Percentiles rank a stretch among this genome's conserved stretches.
phyloP scores from a whole-genome alignment of 139 green algal genomes.

The Nannochloris sp. region DNA sequence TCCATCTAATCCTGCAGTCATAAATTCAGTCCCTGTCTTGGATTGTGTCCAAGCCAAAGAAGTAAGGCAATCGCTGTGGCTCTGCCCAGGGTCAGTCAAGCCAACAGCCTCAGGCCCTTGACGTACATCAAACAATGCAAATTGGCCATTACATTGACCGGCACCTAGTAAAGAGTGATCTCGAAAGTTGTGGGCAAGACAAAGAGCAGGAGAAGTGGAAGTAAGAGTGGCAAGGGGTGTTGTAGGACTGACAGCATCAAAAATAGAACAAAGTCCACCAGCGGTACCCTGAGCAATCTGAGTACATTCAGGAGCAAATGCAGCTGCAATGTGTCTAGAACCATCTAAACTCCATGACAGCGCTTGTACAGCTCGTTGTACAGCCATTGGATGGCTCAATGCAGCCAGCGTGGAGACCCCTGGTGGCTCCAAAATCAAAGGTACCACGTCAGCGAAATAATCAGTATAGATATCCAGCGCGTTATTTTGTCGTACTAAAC shows the following conservation, averaged over 20 bases:
- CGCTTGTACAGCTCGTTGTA: slow-evolving; percentile 55
- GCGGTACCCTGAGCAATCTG: slow-evolving; percentile 80
- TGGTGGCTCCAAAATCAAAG: slow-evolving; percentile 11
- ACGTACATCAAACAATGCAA: slow-evolving; percentile 78
- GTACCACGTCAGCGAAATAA: slow-evolving; percentile 59
- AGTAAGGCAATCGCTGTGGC: slow-evolving; percentile 67
- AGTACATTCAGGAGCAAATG: slow-evolving; percentile 85
- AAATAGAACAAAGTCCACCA: slow-evolving; percentile 75
- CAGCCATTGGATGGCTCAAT: slow-evolving; percentile 66
- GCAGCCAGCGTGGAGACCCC: slow-evolving; percentile 66
- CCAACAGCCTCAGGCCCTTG: slow-evolving; percentile 65
- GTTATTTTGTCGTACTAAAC: slow-evolving; percentile 89
- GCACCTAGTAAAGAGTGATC: slow-evolving; percentile 70
- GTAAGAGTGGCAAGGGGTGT: neutral
- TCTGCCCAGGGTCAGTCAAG: slow-evolving; percentile 61
- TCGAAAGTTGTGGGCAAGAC: slow-evolving; percentile 75
- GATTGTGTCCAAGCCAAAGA: slow-evolving; percentile 86
- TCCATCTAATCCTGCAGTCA: slow-evolving; percentile 73
- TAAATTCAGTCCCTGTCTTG: slow-evolving; percentile 86
- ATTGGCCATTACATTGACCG: slow-evolving; percentile 87
- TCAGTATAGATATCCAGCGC: slow-evolving; percentile 94
- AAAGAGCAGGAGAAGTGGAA: slow-evolving; percentile 23
- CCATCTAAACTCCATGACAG: slow-evolving; percentile 80
- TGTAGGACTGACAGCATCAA: slow-evolving; percentile 37
- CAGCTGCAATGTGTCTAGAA: slow-evolving; percentile 54